These are phyloP conservation scores for Hanseniaspora nectarophila DNA, from an alignment of 805 yeast species.

Conservation along the genomic window DNA sequence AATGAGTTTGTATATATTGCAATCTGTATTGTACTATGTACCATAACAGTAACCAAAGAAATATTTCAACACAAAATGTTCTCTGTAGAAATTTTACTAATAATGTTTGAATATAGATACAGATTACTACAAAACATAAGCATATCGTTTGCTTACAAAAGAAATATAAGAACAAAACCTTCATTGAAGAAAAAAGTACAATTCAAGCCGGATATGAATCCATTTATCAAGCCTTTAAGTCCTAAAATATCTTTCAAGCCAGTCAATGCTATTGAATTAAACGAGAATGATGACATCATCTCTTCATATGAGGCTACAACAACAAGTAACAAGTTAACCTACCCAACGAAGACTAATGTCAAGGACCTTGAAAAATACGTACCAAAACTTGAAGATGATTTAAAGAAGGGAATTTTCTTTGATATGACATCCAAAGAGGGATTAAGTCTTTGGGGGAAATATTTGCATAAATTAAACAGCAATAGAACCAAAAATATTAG, in stretches of 20 bases:
- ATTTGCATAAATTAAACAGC: neutral
- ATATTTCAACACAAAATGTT: neutral
- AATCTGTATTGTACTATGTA: neutral
- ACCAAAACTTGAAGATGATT: neutral
- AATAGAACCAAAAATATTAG: neutral
- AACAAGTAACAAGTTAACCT: neutral
- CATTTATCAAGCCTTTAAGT: neutral
- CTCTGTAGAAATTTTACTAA: neutral
- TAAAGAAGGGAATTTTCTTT: neutral
- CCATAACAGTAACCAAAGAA: neutral
- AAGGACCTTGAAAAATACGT: neutral
- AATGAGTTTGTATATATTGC: neutral
- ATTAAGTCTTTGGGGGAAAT: neutral
- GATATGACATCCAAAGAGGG: slow-evolving; percentile 12
- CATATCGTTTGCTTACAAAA: neutral
- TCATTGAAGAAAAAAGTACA: neutral
- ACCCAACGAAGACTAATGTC: neutral
- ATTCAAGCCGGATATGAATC: no score
- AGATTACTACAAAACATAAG: neutral
- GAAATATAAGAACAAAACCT: neutral
- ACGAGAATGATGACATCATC: neutral
- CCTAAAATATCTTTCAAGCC: neutral
- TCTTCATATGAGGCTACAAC: neutral
- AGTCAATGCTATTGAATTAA: neutral
- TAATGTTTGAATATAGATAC: neutral